phyloP scores from a whole-genome alignment of 257 asterid genomes.

The Echites panduratus region DNA sequence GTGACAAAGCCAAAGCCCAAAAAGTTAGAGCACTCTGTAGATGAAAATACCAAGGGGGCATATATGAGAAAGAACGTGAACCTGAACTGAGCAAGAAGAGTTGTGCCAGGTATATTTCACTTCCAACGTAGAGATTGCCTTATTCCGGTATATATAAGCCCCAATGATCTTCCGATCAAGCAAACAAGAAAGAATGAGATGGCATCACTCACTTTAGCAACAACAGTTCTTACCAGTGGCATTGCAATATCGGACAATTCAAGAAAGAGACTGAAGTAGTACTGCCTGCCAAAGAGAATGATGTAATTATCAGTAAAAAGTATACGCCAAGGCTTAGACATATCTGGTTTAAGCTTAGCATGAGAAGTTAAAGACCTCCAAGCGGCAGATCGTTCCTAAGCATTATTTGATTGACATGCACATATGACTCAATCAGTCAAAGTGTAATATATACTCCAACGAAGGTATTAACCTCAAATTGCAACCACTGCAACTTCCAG shows the following conservation, averaged over 20 bases:
- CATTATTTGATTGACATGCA: background rate
- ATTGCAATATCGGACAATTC: conserved; percentile 71
- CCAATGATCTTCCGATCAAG: conserved; percentile 90
- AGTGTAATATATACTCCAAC: background rate
- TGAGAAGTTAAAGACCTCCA: background rate
- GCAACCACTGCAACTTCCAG: background rate
- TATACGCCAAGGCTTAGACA: background rate
- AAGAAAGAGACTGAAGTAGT: conserved; percentile 80
- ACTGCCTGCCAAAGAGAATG: conserved; percentile 52
- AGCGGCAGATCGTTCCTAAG: background rate
- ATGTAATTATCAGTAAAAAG: background rate
- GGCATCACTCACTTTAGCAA: conserved; percentile 72
- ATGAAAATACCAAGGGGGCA: background rate
- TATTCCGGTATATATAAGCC: conserved; percentile 86
- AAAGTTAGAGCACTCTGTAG: background rate
- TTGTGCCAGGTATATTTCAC: conserved; percentile 34
- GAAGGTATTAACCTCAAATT: background rate
- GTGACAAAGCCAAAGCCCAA: background rate
- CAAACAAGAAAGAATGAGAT: conserved; percentile 78
- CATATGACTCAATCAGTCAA: background rate
- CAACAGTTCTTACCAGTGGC: conserved; percentile 55
- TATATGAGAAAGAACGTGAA: background rate
- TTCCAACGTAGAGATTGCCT: conserved; percentile 79
- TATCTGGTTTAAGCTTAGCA: background rate
- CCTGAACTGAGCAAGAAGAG: background rate